Evolutionary conservation across 2,329 filamentous ascomycete genomes (phyloP), one percentile per base, ranked within the genome.

Genomic region (Aureobasidium vineae): DNA sequence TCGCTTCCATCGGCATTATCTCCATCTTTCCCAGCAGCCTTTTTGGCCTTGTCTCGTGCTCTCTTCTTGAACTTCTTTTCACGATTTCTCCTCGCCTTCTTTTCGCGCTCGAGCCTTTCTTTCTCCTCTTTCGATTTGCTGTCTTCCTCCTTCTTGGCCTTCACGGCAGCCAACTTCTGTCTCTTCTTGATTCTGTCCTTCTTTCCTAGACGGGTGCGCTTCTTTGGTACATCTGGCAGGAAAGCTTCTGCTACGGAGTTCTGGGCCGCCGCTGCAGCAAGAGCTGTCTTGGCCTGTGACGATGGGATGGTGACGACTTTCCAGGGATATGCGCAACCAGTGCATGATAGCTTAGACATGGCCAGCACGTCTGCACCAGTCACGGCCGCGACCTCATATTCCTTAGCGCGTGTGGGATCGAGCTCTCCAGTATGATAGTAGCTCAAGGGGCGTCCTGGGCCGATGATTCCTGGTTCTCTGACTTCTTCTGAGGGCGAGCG

Each of bases 21-120:
- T 23, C 43, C 53, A 1, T 57, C 65, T n/a, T 31, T 59, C 16
- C 52, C 67, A 61, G 67, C 72, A 10, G 68, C 70, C 65, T 75
- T 75, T 70, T 75, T 76, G 11, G 73, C 74, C 69, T 75, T 75
- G 36, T 75, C 75, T 47, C 71, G 69, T 43, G 71, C 69, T 67
- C 71, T 73, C 67, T 74, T 75, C 70, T 76, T 77, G 19, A 74
- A 70, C 67, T 76, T 76, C 72, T 76, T 76, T 63, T 76, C 73
- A 7, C 74, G 69, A 66, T 77, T 77, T 28, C 71, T 68, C 36
- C 70, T 69, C 10, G 71, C 73, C 21, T 72, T 71, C 72, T 76
- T 77, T 66, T 75, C 75, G 23, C 71, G 68, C 50, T 76, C 73
- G 10, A 69, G 70, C 8, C 65, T 70, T 36, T 74, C 73, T 47